Base-by-base conservation (phyloP, 441 rosid species). In the Brassica balearica region DNA sequence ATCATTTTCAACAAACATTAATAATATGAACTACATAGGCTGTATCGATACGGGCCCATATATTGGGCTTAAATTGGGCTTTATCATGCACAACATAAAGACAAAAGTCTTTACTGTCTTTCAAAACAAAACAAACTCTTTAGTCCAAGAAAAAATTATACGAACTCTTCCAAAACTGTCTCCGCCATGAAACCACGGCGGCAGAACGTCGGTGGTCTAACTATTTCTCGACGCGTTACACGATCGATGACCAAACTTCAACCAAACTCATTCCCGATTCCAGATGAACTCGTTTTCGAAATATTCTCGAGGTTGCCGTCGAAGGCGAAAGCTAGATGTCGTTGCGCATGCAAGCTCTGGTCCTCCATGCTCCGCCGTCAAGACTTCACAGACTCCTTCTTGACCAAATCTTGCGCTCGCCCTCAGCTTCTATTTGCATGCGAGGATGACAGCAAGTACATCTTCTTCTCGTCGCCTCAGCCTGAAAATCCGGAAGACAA, bases 111-210 rank as follows among this genome's bases (percentile, higher is more conserved):
- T 23, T 23, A 23, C 25, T 23, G 27, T 23, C 27, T 23, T 23
- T 23, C 27, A 23, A 23, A 23, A 23, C 27, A 23, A 23, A 23
- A 23, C 27, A 23, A 23, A 23, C 27, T 23, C 27, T 23, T 23
- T 23, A 23, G 9, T 36, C 43, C 38, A 6, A 34, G 38, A 34
- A 34, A 34, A 34, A 34, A 34, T 7, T 34, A 34, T 34, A 34
- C 38, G 46, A 38, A 38, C 46, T 8, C 11, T 11, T 11, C n/a
- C 12, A n/a, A 11, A 43, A 10, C 51, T 43, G 51, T 43, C 51
- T 43, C 51, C 51, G n/a, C 51, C 51, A 43, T 43, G 51, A 43
- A 43, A 43, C 51, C 51, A 43, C 51, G 51, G 51, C 51, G n/a
- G 51, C n/a, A 43, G 5, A 43, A 43, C 51, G n/a, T 43, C 51